A percentile compares a stretch with the other conserved stretches of the same genome.
Conservation (phyloP, 176 grass and related monocot species). For the Sorghum bicolor region Sorghum_bicolor_NCBIv3 NC_012873.2:4173001-4173500, state of each 20-base stretch:
- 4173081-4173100: too few relatives aligned
- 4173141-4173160: too few relatives aligned
- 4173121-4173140: too few relatives aligned
- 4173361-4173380: slow-evolving; percentile 9
- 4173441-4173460: slow-evolving; percentile 10
- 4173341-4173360: background rate
- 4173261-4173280: slow-evolving; percentile 36
- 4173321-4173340: slow-evolving; percentile 3
- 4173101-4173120: too few relatives aligned
- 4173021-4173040: too few relatives aligned
- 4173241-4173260: background rate
- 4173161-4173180: background rate
- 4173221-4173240: slow-evolving; percentile 19
- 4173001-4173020: too few relatives aligned
- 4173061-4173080: too few relatives aligned
- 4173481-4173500: too few relatives aligned
- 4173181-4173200: background rate
- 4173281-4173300: slow-evolving; percentile 5
- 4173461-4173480: slow-evolving; percentile 31
- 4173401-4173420: slow-evolving; percentile 27
- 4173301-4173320: background rate
- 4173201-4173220: slow-evolving; percentile 28
- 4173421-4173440: background rate
- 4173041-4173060: too few relatives aligned
- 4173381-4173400: slow-evolving; percentile 37